These are phyloP conservation scores for Pseudohalonectria lignicola DNA, from an alignment of 2,329 filamentous ascomycete species.

Conservation along the genomic window DNA sequence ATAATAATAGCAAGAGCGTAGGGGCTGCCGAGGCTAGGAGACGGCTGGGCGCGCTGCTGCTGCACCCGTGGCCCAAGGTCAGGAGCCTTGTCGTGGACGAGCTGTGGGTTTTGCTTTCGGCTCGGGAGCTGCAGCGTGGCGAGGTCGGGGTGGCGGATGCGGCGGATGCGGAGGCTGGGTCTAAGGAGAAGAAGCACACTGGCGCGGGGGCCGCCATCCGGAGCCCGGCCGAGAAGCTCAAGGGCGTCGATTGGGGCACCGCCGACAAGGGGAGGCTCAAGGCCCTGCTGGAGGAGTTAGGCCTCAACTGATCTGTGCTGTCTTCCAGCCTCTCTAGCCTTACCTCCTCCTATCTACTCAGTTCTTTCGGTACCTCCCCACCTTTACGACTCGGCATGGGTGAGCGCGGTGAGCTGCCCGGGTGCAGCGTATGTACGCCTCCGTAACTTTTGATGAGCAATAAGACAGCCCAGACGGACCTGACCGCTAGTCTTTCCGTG, in stretches of 20 bases:
- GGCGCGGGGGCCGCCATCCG: no score
- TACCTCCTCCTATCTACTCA: no score
- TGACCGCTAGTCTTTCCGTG: no score
- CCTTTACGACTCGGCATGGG: not conserved
- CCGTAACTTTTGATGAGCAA: no score
- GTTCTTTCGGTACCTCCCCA: no score
- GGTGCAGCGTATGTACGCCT: no score
- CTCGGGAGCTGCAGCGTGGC: no score
- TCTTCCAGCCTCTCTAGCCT: no score
- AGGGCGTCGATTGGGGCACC: slow-evolving; percentile 45
- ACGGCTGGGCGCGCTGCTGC: slow-evolving; percentile 61
- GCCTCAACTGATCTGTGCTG: slow-evolving; percentile 13
- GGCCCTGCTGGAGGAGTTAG: slow-evolving; percentile 29
- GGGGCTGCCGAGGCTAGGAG: slow-evolving; percentile 44
- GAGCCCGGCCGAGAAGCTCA: slow-evolving; percentile 22
- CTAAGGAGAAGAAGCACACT: not conserved
- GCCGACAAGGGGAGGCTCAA: slow-evolving; percentile 37
- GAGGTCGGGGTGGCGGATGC: no score
- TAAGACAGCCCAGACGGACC: no score
- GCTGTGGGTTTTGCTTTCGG: slow-evolving; percentile 35
- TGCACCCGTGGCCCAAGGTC: slow-evolving; percentile 75
- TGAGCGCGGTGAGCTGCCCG: no score
- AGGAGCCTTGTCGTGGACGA: slow-evolving; percentile 48
- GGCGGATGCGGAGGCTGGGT: no score
- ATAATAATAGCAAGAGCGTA: slow-evolving; percentile 29